phyloP scores from a whole-genome alignment of 2,329 filamentous ascomycete species.

The Aaosphaeria arxii region DNA sequence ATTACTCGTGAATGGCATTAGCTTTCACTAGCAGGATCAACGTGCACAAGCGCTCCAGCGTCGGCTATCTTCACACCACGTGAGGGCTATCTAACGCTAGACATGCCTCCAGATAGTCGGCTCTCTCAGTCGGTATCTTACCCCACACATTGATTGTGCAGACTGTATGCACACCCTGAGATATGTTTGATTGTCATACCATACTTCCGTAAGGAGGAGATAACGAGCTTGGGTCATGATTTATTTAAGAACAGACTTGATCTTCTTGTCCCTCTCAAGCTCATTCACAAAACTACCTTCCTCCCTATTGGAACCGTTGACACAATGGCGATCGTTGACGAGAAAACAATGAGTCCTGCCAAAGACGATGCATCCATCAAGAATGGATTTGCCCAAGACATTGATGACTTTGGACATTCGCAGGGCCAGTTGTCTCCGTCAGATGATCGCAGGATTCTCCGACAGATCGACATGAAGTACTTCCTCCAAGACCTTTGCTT shows the following conservation, averaged over 20 bases:
- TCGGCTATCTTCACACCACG: not conserved
- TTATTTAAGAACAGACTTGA: too few relatives aligned
- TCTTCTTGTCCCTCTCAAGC: too few relatives aligned
- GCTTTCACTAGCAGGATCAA: too few relatives aligned
- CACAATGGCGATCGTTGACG: too few relatives aligned
- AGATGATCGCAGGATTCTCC: slow-evolving; percentile 1
- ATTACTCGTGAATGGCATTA: not conserved
- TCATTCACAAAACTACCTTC: too few relatives aligned
- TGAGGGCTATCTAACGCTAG: not conserved
- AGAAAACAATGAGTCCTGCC: too few relatives aligned
- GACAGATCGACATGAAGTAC: slow-evolving; percentile 1
- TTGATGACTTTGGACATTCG: too few relatives aligned
- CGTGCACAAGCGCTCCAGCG: not conserved
- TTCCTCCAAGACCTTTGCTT: not conserved
- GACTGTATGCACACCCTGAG: too few relatives aligned
- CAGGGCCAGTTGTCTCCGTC: not conserved
- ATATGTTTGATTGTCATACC: too few relatives aligned
- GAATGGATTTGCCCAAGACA: not conserved
- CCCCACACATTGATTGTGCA: not conserved
- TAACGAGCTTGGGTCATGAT: too few relatives aligned
- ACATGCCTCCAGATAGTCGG: not conserved
- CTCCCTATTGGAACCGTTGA: too few relatives aligned
- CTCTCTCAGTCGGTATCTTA: not conserved
- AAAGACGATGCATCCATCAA: not conserved
- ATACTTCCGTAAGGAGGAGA: too few relatives aligned